Evolutionary conservation across 1,284 basidiomycete genomes (phyloP).

Genomic region (Heterobasidion occidentale): DNA sequence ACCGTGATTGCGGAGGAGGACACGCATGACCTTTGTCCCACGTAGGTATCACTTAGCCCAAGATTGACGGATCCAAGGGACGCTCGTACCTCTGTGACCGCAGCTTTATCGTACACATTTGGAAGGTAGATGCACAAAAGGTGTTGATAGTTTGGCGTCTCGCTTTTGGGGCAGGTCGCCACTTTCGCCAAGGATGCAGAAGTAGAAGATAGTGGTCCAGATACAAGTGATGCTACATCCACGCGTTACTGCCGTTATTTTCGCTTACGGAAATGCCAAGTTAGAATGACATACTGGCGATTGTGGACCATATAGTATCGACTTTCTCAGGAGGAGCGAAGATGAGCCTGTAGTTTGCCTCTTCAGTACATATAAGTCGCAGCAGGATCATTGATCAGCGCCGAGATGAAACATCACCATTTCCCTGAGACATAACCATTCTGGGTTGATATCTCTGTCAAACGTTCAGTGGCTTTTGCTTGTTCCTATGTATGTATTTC

Average conservation of each 20-base stretch:
- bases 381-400: neutral
- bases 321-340: slow-evolving; percentile 54
- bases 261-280: neutral
- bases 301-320: slow-evolving; percentile 48
- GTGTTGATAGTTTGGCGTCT: slow-evolving; percentile 45
- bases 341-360: slow-evolving; percentile 38
- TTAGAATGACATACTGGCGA: slow-evolving; percentile 36
- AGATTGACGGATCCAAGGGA: neutral
- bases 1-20: slow-evolving; percentile 57
- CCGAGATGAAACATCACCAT: slow-evolving; percentile 35
- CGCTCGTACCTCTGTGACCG: slow-evolving; percentile 41
- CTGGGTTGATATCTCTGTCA: slow-evolving; percentile 49
- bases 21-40: slow-evolving; percentile 49
- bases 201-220: slow-evolving; percentile 53
- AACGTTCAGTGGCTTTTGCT: slow-evolving; percentile 42
- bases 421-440: slow-evolving; percentile 52
- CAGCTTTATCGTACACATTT: slow-evolving; percentile 55
- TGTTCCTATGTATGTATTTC: slow-evolving; percentile 36
- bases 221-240: slow-evolving; percentile 45
- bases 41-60: neutral
- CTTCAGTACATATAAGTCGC: neutral
- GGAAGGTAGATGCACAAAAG: slow-evolving; percentile 67
- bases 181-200: slow-evolving; percentile 50
- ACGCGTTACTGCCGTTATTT: neutral
- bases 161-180: slow-evolving; percentile 46